Conservation (phyloP, 1,284 basidiomycete species). For the Cutaneotrichosporon mucoides region DNA sequence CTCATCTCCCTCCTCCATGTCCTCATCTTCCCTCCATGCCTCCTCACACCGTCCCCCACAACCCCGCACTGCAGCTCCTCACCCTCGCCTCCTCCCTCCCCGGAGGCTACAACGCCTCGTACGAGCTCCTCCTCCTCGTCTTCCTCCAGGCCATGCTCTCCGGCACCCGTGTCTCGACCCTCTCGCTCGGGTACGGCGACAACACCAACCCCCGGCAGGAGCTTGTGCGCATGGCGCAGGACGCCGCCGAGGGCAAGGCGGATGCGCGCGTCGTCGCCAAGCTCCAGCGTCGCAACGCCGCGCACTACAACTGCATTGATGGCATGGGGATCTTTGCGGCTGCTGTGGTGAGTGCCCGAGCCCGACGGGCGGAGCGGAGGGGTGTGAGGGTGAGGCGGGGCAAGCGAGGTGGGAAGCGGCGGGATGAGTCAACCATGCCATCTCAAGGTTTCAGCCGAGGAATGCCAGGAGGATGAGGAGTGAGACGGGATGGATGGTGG, state of each 20-base stretch:
- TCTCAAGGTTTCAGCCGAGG: too few relatives aligned
- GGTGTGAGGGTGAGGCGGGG: not conserved
- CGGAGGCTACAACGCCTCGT: constrained; percentile 29
- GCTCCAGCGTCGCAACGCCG: constrained; percentile 31
- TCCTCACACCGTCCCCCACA: not conserved
- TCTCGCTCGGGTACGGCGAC: constrained; percentile 24
- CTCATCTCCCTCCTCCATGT: too few relatives aligned
- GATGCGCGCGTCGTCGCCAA: constrained; percentile 21
- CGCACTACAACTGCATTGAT: constrained; percentile 38
- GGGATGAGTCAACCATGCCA: too few relatives aligned
- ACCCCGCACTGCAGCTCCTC: not conserved
- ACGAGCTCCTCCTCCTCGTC: constrained; percentile 32
- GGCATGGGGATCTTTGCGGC: constrained; percentile 27
- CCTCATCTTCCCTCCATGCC: not conserved
- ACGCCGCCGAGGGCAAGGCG: constrained; percentile 23
- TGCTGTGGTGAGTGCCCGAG: constrained; percentile 27
- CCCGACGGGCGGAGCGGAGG: not conserved
- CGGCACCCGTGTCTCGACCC: constrained; percentile 22
- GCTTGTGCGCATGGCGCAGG: not conserved
- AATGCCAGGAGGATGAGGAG: too few relatives aligned
- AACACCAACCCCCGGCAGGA: constrained; percentile 32
- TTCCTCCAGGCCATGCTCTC: constrained; percentile 28
- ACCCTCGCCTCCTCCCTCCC: constrained; percentile 2
- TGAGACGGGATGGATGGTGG: too few relatives aligned
- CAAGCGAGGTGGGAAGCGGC: not conserved